phyloP scores from a whole-genome alignment of 306 rosid genomes.

The Abrus pulchellus region DNA sequence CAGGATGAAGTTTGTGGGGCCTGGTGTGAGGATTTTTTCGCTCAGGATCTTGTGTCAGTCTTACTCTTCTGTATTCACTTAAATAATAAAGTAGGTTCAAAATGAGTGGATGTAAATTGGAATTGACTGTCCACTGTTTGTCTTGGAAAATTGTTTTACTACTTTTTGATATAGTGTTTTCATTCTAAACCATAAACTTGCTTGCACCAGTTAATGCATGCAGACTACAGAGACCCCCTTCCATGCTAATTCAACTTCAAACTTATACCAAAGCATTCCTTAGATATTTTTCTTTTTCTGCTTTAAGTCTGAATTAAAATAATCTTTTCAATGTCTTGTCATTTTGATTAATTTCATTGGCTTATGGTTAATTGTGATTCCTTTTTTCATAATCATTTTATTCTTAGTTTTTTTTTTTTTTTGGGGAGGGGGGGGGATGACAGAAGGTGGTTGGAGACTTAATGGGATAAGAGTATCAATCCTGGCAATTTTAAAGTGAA shows the following conservation, averaged over 20 bases:
- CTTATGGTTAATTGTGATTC: not conserved
- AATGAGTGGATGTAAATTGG: not conserved
- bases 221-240: not conserved
- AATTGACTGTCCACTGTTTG: not conserved
- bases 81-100: not conserved
- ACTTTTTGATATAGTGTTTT: not conserved
- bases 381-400: not conserved
- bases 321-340: not conserved
- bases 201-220: slow-evolving; percentile 5
- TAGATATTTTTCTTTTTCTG: not conserved
- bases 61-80: not conserved
- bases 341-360: not conserved
- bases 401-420: not conserved
- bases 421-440: not conserved
- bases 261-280: not conserved
- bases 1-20: not conserved
- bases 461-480: not conserved
- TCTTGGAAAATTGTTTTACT: not conserved
- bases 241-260: slow-evolving; percentile 5
- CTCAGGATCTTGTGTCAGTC: not conserved
- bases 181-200: slow-evolving; percentile 13
- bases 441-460: not conserved
- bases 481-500: not conserved
- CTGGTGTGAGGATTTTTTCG: not conserved
- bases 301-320: not conserved